Base-by-base conservation (phyloP, 169 alveolate genomes). In the Eimeria maxima region DNA sequence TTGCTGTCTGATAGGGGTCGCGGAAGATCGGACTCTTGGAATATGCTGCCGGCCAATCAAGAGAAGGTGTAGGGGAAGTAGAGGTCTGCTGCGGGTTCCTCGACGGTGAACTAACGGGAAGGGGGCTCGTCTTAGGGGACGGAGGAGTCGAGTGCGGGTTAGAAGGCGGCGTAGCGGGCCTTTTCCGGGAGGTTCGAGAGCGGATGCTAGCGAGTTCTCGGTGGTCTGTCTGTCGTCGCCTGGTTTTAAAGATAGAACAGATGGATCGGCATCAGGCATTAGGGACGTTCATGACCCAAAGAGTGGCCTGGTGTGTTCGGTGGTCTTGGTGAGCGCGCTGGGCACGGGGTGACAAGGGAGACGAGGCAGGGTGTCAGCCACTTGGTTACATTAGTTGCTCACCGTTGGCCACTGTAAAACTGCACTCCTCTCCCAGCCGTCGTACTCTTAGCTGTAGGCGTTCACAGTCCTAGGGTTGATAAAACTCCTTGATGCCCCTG, bases 1-100 rank as follows among this genome's bases (percentile, higher is more conserved):
- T 20, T 44, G 80, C 80, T 8, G 80, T 33, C 42, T 69, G 42
- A 7, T 69, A 69, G 27, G 80, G 80, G 20, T n/a, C 80, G 80
- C 80, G 22, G 47, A 69, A 69, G 47, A 69, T 47, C 24, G 80
- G 80, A 33, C 80, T 27, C 80, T 69, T 69, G 47, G 80, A 69
- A 27, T 69, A 69, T 47, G 80, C 80, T 69, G 47, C 80, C 80
- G 80, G 47, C 80, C 47, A 27, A 47, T 69, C 80, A 29, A 69
- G 80, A 47, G 29, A 16, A 16, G 44, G 47, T 10, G 80, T 7
- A 69, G n/a, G 22, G 80, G 80, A 29, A n/a, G n/a, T n/a, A n/a
- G n/a, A n/a, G 16, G 80, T 69, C 13, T n/a, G 80, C 47, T 44
- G 42, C 22, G 80, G 80, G 80, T 24, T 47, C 80, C 42, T 47